A percentile compares a stretch with the other conserved stretches of the same genome.
Evolutionary conservation across 805 yeast genomes (phyloP).

Genomic region (Diddensiella caesifluorescens): DNA sequence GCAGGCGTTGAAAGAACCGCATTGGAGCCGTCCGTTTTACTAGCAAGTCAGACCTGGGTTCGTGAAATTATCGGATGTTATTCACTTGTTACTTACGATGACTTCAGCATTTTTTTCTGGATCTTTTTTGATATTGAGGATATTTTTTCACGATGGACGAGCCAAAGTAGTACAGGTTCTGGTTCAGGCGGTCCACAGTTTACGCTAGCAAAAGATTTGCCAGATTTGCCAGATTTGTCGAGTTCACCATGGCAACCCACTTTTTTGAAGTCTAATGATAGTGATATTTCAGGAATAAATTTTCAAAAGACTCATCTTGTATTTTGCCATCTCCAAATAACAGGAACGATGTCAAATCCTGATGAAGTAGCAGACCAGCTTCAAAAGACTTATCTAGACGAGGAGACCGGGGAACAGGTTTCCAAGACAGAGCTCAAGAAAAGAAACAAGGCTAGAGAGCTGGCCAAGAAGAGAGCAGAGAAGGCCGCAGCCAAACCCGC

Average conservation of each 20-base stretch:
- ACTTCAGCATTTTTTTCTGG: slow-evolving; percentile 3
- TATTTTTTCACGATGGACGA: too few species aligned
- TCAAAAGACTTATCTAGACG: slow-evolving; percentile 60
- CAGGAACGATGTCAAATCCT: slow-evolving; percentile 19
- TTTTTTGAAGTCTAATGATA: too few species aligned
- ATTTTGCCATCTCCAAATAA: background rate
- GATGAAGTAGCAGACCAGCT: slow-evolving; percentile 67
- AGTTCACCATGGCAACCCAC: too few species aligned
- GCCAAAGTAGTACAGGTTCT: too few species aligned
- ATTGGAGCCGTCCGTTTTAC: slow-evolving; percentile 1
- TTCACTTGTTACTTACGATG: slow-evolving; percentile 8
- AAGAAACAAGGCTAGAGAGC: slow-evolving; percentile 84
- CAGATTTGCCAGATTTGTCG: too few species aligned
- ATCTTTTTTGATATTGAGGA: background rate
- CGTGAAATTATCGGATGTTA: background rate
- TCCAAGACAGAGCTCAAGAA: slow-evolving; percentile 95
- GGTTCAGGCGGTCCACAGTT: too few species aligned
- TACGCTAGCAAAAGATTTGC: too few species aligned
- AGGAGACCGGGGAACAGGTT: slow-evolving; percentile 92
- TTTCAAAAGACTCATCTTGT: background rate
- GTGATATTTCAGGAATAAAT: background rate
- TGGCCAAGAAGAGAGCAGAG: slow-evolving; percentile 86
- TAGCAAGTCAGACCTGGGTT: background rate
- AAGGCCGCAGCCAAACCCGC: slow-evolving; percentile 62
- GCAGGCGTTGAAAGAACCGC: slow-evolving; percentile 14